These are phyloP conservation scores for Cadophora luteo-olivacea DNA, from an alignment of 2,329 filamentous ascomycete species.

Conservation along the genomic window DNA sequence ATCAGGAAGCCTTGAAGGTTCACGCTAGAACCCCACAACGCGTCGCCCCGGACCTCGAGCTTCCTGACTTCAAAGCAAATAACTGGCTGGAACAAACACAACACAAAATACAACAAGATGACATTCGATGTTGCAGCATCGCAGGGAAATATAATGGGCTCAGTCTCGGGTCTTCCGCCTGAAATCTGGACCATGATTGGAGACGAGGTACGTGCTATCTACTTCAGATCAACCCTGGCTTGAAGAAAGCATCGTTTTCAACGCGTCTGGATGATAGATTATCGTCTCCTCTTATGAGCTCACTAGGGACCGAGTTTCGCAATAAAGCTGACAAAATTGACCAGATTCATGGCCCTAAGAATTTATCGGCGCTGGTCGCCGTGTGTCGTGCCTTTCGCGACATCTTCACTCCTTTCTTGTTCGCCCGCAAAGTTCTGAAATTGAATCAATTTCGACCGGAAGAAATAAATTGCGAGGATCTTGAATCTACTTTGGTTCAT, in stretches of 20 bases:
- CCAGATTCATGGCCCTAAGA: constrained; percentile 22
- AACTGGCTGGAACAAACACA: background rate
- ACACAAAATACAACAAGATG: background rate
- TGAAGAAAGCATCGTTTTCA: background rate
- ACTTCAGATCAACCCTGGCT: background rate
- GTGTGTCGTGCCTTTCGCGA: constrained; percentile 20
- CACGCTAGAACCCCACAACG: background rate
- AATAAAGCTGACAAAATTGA: background rate
- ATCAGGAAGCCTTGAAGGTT: background rate
- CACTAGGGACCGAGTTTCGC: background rate
- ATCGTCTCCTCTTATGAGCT: background rate
- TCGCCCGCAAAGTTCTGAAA: background rate
- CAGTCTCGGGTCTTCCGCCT: constrained; percentile 41
- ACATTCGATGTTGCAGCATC: background rate
- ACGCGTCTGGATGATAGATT: background rate
- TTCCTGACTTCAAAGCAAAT: background rate
- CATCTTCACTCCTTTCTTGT: constrained; percentile 18
- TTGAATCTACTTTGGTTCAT: constrained; percentile 17
- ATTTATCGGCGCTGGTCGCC: background rate
- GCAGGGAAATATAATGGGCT: background rate
- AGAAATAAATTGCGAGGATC: background rate
- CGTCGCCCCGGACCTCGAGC: background rate
- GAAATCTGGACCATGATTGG: constrained; percentile 23
- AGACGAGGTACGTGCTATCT: constrained; percentile 15
- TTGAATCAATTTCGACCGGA: background rate